Evolutionary conservation across 257 asterid species (phyloP).

Genomic region (Fraxinus excelsior): DNA sequence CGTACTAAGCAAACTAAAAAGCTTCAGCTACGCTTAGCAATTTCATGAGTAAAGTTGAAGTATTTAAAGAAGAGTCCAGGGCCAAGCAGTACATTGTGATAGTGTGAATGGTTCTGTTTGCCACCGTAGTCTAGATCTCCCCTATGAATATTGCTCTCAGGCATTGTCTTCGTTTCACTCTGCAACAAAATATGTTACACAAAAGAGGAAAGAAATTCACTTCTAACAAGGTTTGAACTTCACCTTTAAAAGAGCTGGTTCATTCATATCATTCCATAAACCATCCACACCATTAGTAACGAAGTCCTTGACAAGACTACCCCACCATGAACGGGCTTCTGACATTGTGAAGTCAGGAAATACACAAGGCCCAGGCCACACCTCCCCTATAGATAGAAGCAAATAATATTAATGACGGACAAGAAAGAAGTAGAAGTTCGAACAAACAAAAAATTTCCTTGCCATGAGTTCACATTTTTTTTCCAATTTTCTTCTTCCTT

Average conservation of each 20-base stretch:
- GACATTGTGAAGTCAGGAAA: slow-evolving; percentile 89
- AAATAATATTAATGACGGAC: slow-evolving; percentile 16
- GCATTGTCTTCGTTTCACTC: slow-evolving; percentile 96
- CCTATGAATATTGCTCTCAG: slow-evolving; percentile 83
- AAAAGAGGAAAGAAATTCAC: slow-evolving; percentile 18
- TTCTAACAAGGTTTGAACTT: slow-evolving; percentile 22
- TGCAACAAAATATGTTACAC: slow-evolving; percentile 39
- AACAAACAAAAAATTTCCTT: neutral
- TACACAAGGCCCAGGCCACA: slow-evolving; percentile 99
- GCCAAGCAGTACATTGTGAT: slow-evolving; percentile 72
- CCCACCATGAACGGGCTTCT: slow-evolving; percentile 90
- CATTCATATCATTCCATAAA: slow-evolving; percentile 99
- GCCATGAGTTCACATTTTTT: neutral
- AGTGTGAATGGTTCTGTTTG: slow-evolving; percentile 70
- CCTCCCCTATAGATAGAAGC: slow-evolving; percentile 61
- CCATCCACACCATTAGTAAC: slow-evolving; percentile 86
- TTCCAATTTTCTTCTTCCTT: neutral
- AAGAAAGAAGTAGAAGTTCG: slow-evolving; percentile 4
- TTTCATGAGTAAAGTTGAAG: neutral
- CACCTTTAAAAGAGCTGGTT: slow-evolving; percentile 91
- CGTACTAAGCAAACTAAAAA: neutral
- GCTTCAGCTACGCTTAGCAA: neutral
- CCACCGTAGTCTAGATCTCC: slow-evolving; percentile 94
- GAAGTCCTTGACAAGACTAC: slow-evolving; percentile 77
- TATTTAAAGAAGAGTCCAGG: slow-evolving; percentile 18